Conservation (phyloP, 2,329 filamentous ascomycete genomes). For the Rhynchosporium graminicola region DNA sequence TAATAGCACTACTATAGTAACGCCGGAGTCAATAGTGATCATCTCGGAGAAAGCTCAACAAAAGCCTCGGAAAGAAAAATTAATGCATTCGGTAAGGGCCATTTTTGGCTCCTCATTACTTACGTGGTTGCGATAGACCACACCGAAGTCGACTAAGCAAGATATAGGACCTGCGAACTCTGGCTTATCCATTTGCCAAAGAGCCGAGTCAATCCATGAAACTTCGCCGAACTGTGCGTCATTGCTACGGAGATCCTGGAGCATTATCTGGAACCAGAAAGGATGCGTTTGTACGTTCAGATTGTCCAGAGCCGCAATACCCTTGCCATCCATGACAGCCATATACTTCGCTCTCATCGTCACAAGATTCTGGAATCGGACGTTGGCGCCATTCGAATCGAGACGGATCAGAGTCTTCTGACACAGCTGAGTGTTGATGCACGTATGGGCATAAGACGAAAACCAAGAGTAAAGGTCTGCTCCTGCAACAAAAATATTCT, state of each 20-base stretch:
- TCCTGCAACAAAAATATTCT: slow-evolving; percentile 33
- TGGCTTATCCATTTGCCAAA: background rate
- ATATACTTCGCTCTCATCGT: slow-evolving; percentile 41
- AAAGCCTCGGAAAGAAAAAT: no score
- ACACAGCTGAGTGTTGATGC: slow-evolving; percentile 33
- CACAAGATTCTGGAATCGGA: slow-evolving; percentile 33
- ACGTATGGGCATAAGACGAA: slow-evolving; percentile 34
- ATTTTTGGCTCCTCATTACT: no score
- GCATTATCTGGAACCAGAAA: slow-evolving; percentile 37
- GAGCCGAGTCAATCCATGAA: background rate
- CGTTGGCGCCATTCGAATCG: background rate
- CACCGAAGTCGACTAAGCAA: background rate
- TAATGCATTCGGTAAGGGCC: no score
- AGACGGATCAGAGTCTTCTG: slow-evolving; percentile 29
- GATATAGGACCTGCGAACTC: background rate
- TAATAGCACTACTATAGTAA: background rate
- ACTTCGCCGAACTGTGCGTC: background rate
- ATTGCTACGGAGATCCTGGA: background rate
- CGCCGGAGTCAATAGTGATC: no score
- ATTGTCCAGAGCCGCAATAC: slow-evolving; percentile 37
- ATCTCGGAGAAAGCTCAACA: no score
- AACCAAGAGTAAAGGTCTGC: slow-evolving; percentile 40
- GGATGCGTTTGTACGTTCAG: slow-evolving; percentile 38
- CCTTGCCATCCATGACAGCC: slow-evolving; percentile 34
- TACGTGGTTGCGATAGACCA: background rate